These are phyloP conservation scores for Stylonectria norvegica DNA, from an alignment of 2,329 filamentous ascomycete species.

Conservation along the genomic window DNA sequence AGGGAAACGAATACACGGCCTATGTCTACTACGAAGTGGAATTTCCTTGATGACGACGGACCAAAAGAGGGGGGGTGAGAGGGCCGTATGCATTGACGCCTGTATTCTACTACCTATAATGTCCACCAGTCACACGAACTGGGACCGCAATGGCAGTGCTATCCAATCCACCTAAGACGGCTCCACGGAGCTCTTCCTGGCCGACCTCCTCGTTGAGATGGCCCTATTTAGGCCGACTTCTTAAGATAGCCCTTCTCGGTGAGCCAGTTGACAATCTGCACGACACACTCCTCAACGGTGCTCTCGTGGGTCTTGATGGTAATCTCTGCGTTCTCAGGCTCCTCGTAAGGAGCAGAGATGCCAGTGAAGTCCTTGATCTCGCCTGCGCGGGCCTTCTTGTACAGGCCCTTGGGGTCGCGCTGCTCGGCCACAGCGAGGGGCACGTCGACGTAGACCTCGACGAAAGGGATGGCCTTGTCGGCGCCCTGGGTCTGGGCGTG, in stretches of 20 bases:
- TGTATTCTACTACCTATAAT: conserved; percentile 29
- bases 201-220: not conserved
- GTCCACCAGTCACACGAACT: conserved; percentile 19
- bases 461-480: conserved; percentile 75
- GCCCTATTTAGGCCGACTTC: conserved; percentile 22
- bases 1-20: conserved; percentile 82
- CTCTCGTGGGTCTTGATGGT: conserved; percentile 78
- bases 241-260: conserved; percentile 58
- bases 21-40: conserved; percentile 98
- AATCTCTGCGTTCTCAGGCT: conserved; percentile 79
- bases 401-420: conserved; percentile 94
- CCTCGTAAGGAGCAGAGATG: conserved; percentile 92
- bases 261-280: conserved; percentile 77
- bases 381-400: conserved; percentile 92
- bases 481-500: conserved; percentile 59
- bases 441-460: conserved; percentile 92
- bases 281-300: conserved; percentile 84
- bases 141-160: conserved; percentile 25
- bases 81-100: conserved; percentile 24
- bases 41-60: conserved; percentile 46
- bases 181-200: not conserved
- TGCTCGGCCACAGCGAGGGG: conserved; percentile 88
- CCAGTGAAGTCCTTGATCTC: conserved; percentile 98
- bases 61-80: conserved; percentile 1
- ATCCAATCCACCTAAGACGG: conserved; percentile 5